Evolutionary conservation across 1,139 yeast genomes (phyloP), one percentile per base, ranked within the genome.

Genomic region (Pichia sp.): DNA sequence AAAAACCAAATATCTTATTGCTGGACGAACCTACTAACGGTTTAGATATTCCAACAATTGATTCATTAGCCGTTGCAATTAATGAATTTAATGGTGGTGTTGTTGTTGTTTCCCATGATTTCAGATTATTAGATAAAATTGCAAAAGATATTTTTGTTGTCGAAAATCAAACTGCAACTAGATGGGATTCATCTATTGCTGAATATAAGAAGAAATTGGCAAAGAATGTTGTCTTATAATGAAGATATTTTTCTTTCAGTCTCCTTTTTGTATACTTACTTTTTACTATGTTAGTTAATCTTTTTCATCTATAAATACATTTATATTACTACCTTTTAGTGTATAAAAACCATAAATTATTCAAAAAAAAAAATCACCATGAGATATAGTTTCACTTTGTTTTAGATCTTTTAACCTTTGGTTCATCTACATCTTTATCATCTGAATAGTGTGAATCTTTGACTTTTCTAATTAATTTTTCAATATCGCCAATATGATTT

Each of bases 21-120:
- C 76, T 92, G 71, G 98, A 92, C 74, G 98, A 94, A 82, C 98
- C 98, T 78, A 92, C 98, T 58, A 92, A 92, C 78, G 98, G 97
- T 78, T 77, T 94, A 69, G 98, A 94, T 74, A 90, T 94, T 60
- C 87, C 97, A 61, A 90, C 98, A 40, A 92, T 92, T 63, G 98
- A 94, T 70, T 92, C 98, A 37, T 76, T 92, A 62, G 98, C 97
- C 47, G 95, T 85, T 49, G 98, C 98, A 52, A 90, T 94, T 64
- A 82, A 87, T 57, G 84, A 80, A 35, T 94, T 86, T 75, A 86
- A 82, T 62, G 98, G 98, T 70, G 98, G 98, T 76, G 97, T 92
- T 48, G 96, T 89, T 55, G 96, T 92, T 51, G 98, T 92, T 55
- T 89, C 97, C 52, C 99, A 92, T 79, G 99, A 92, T 75, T 92